phyloP scores from a whole-genome alignment of 208 protist species.

The Acanthamoeba quina region DNA sequence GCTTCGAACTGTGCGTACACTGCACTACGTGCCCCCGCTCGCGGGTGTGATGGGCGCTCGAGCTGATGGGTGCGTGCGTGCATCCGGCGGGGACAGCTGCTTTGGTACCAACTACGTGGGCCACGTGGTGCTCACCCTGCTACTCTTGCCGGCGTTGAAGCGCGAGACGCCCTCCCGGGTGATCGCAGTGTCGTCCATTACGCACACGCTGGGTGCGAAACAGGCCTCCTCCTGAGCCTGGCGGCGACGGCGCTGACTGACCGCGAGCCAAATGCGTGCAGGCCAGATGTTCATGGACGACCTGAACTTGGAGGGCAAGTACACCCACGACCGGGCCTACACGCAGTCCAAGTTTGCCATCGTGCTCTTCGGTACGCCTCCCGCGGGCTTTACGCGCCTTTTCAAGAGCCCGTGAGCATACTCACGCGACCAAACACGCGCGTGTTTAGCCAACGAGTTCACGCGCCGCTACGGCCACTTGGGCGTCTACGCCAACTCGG shows the following conservation, averaged over 20 bases:
- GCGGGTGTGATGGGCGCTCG: no score
- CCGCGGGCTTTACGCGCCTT: neutral
- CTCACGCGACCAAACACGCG: neutral
- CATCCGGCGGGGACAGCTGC: neutral
- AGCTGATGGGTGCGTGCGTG: neutral
- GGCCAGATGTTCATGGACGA: slow-evolving; percentile 57
- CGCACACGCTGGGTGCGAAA: neutral
- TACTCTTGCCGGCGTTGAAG: slow-evolving; percentile 15
- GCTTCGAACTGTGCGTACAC: slow-evolving; percentile 18
- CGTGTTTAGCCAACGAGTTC: slow-evolving; percentile 28
- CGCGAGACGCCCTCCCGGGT: slow-evolving; percentile 7
- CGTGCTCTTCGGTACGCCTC: slow-evolving; percentile 7
- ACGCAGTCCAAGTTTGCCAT: slow-evolving; percentile 55
- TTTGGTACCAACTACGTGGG: slow-evolving; percentile 42
- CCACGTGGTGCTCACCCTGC: neutral
- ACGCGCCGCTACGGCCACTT: slow-evolving; percentile 13
- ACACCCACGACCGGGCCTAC: slow-evolving; percentile 33
- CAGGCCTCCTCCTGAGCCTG: neutral
- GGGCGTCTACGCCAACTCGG: slow-evolving; percentile 14
- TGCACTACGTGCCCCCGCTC: neutral
- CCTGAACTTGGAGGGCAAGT: slow-evolving; percentile 5
- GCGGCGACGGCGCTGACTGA: no score
- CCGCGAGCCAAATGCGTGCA: neutral
- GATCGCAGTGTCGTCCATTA: slow-evolving; percentile 2
- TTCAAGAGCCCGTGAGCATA: neutral